Conservation (phyloP, 2,329 filamentous ascomycete species). For the Aspergillus sp. region DNA sequence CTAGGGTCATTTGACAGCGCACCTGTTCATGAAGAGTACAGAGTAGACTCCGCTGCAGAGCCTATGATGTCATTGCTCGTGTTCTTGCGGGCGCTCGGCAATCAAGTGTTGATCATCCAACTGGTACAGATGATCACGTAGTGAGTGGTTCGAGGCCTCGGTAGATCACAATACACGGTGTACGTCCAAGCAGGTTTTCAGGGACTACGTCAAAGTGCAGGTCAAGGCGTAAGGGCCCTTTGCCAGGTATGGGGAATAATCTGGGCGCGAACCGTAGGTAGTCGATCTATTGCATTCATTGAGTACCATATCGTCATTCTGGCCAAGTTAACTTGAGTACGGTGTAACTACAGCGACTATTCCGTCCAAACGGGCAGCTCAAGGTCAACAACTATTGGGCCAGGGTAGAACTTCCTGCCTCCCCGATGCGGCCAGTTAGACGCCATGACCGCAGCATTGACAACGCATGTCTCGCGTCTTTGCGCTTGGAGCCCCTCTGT, state of each 20-base stretch:
- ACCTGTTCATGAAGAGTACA: not conserved
- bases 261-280: not conserved
- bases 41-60: too few species aligned
- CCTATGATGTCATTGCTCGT: not conserved
- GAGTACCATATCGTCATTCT: not conserved
- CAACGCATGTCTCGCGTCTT: slow-evolving; percentile 69
- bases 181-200: not conserved
- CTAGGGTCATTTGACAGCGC: not conserved
- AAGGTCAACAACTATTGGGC: slow-evolving; percentile 77
- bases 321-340: too few species aligned
- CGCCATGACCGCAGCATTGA: slow-evolving; percentile 76
- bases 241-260: not conserved
- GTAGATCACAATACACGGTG: not conserved
- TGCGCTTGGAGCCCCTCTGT: slow-evolving; percentile 19
- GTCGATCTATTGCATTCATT: not conserved
- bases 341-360: not conserved
- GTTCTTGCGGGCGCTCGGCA: not conserved
- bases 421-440: slow-evolving; percentile 62
- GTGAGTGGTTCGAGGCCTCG: not conserved
- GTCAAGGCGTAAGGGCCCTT: not conserved
- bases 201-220: not conserved
- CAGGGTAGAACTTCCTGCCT: slow-evolving; percentile 68
- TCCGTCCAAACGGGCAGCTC: slow-evolving; percentile 53
- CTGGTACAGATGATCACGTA: not conserved
- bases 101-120: not conserved